Conservation (phyloP, 129 eudicot species). For the Artemisia argyi region DNA sequence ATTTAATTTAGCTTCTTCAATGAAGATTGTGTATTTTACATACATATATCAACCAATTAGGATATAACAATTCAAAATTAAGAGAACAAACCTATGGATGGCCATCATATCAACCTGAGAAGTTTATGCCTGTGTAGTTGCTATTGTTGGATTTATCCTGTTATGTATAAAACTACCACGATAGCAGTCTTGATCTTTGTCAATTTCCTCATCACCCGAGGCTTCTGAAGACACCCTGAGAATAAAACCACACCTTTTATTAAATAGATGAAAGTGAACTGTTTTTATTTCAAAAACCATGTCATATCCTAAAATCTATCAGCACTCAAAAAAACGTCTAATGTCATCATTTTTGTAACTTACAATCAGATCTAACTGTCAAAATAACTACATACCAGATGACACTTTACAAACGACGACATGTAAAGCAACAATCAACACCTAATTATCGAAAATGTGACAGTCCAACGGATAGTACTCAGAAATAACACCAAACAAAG, state of each 20-base stretch:
- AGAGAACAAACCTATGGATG: conserved; percentile 63
- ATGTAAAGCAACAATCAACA: no score
- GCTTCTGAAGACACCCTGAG: conserved; percentile 73
- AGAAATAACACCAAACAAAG: no score
- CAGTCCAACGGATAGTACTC: no score
- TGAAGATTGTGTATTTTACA: background rate
- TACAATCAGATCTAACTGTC: no score
- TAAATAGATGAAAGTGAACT: background rate
- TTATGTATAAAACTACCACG: conserved; percentile 88
- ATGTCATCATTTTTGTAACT: no score
- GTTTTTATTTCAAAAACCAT: no score
- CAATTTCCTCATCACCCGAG: conserved; percentile 70
- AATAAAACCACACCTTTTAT: conserved; percentile 10
- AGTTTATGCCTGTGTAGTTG: conserved; percentile 51
- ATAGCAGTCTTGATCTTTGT: conserved; percentile 43
- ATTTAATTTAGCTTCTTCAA: background rate
- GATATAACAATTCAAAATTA: no score
- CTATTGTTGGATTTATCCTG: conserved; percentile 49
- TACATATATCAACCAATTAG: background rate
- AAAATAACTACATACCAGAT: no score
- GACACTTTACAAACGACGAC: no score
- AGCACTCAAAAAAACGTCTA: no score
- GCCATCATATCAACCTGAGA: conserved; percentile 77
- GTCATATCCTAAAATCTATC: no score
- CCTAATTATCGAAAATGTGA: no score